phyloP scores from a whole-genome alignment of 768 basidiomycete species.

The Termitomyces sp. region DNA sequence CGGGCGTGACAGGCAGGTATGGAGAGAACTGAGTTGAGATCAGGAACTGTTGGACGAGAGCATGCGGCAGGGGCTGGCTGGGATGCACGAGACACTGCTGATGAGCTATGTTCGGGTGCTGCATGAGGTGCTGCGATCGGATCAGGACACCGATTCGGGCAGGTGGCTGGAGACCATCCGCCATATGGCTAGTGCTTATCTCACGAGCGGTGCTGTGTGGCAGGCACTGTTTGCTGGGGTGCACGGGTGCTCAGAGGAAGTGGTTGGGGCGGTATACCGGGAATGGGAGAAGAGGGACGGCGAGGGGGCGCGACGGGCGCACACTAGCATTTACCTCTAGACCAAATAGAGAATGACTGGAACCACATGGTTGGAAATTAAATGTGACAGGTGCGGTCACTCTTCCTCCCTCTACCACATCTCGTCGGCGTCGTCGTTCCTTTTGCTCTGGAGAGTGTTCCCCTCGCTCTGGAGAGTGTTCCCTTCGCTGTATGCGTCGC shows the following conservation, averaged over 20 bases:
- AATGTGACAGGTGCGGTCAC: conserved; percentile 17
- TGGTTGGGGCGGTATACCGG: neutral
- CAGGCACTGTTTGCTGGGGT: conserved; percentile 30
- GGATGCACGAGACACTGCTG: conserved; percentile 42
- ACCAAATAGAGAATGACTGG: too few species aligned
- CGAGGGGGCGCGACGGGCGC: neutral
- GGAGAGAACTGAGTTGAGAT: conserved; percentile 4
- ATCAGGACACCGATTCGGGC: conserved; percentile 20
- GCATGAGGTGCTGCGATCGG: conserved; percentile 23
- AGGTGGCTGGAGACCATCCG: conserved; percentile 26
- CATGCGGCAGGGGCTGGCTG: conserved; percentile 32
- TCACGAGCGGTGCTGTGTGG: conserved; percentile 40
- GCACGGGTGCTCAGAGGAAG: conserved; percentile 4
- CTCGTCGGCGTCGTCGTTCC: conserved; percentile 19
- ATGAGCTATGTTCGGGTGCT: conserved; percentile 35
- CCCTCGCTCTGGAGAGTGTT: conserved; percentile 7
- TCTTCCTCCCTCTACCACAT: conserved; percentile 5
- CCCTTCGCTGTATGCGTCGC: conserved; percentile 17
- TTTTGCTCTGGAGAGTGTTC: conserved; percentile 11
- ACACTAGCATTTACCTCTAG: too few species aligned
- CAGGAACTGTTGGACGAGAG: conserved; percentile 42
- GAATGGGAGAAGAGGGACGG: neutral
- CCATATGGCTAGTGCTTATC: conserved; percentile 34
- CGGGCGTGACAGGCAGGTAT: neutral
- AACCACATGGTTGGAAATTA: conserved; percentile 14